phyloP scores from a whole-genome alignment of 2,329 filamentous ascomycete species.

The Coniochaeta sp. region DNA sequence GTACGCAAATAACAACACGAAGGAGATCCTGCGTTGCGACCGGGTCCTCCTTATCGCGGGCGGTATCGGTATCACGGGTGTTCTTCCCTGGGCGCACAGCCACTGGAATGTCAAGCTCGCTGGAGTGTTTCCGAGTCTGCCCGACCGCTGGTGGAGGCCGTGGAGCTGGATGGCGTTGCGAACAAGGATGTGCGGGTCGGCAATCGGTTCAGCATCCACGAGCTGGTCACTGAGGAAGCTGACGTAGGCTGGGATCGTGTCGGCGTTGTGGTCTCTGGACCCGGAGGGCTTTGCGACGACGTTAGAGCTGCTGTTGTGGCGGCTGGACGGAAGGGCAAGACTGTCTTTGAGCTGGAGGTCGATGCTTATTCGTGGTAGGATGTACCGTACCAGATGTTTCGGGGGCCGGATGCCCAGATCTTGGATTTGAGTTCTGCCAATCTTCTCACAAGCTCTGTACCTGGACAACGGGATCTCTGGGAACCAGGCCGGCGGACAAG shows the following conservation, averaged over 20 bases:
- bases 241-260: constrained; percentile 20
- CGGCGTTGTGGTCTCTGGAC: constrained; percentile 34
- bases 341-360: constrained; percentile 13
- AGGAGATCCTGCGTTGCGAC: constrained; percentile 22
- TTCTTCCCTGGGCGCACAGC: constrained; percentile 25
- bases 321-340: constrained; percentile 4
- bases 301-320: constrained; percentile 23
- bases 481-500: no score
- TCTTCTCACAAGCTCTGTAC: no score
- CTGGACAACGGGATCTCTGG: no score
- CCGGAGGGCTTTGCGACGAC: constrained; percentile 30
- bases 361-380: constrained; percentile 10
- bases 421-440: no score
- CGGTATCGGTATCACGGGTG: constrained; percentile 39
- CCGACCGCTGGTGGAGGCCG: constrained; percentile 20
- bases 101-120: constrained; percentile 28
- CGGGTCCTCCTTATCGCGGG: constrained; percentile 35
- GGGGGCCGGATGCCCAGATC: no score
- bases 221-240: constrained; percentile 22
- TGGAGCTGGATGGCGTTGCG: constrained; percentile 17
- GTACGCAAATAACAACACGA: constrained; percentile 24
- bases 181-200: constrained; percentile 30
- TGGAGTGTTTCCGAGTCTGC: constrained; percentile 25
- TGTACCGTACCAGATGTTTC: no score
- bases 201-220: constrained; percentile 22